Percentiles rank a stretch among this genome's conserved stretches.
Evolutionary conservation across 345 rosid genomes (phyloP).

Genomic region (Turritis glabra): DNA sequence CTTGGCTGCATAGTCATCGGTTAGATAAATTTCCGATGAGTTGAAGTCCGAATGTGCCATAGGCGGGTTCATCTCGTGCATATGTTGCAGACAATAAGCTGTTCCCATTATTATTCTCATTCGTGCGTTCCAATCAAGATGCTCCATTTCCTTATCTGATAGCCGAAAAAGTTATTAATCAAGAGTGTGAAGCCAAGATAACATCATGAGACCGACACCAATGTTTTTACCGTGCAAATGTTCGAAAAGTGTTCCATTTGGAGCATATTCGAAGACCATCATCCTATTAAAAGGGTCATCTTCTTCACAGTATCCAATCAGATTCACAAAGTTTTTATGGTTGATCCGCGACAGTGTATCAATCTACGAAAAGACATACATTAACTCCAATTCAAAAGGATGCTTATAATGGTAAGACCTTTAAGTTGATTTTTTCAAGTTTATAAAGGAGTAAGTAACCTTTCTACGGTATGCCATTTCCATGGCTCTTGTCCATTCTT

Average conservation of each 20-base stretch:
- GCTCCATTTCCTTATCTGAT: conserved; percentile 90
- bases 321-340: conserved; percentile 94
- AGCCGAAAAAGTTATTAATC: conserved; percentile 15
- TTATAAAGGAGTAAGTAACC: conserved; percentile 50
- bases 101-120: conserved; percentile 84
- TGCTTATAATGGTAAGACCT: background rate
- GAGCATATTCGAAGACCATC: conserved; percentile 99
- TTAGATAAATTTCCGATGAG: conserved; percentile 53
- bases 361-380: conserved; percentile 49
- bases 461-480: conserved; percentile 91
- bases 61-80: conserved; percentile 89
- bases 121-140: conserved; percentile 88
- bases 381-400: background rate
- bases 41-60: conserved; percentile 55
- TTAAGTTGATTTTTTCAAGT: background rate
- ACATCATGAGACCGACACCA: background rate
- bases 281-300: conserved; percentile 85
- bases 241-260: conserved; percentile 86
- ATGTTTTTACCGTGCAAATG: conserved; percentile 74
- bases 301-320: conserved; percentile 86
- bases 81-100: conserved; percentile 88
- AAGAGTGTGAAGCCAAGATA: conserved; percentile 8
- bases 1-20: conserved; percentile 97
- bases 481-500: conserved; percentile 84
- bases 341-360: conserved; percentile 72